These are phyloP conservation scores for Starmerella asiatica DNA, from an alignment of 805 yeast genomes.

Conservation along the genomic window DNA sequence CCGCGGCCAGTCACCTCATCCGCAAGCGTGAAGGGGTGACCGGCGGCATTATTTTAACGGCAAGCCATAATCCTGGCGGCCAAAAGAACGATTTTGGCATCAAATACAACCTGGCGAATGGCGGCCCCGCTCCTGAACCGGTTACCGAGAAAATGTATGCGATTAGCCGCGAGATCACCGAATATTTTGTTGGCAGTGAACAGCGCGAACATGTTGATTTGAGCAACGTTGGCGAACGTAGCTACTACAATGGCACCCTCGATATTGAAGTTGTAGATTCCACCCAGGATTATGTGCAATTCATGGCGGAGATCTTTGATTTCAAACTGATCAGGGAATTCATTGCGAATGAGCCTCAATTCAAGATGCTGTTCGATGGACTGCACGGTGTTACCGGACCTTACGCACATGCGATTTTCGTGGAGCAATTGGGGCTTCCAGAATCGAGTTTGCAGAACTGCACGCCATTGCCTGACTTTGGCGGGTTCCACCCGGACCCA, in stretches of 20 bases:
- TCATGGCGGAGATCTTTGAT: constrained; percentile 78
- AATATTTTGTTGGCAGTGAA: constrained; percentile 42
- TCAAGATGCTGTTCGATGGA: constrained; percentile 74
- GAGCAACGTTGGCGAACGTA: constrained; percentile 38
- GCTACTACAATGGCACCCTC: constrained; percentile 33
- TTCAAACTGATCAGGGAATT: constrained; percentile 66
- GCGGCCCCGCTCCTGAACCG: constrained; percentile 96
- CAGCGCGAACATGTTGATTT: constrained; percentile 57
- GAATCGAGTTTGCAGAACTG: constrained; percentile 60
- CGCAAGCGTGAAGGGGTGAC: constrained; percentile 50
- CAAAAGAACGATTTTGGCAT: constrained; percentile 85
- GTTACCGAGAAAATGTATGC: constrained; percentile 82
- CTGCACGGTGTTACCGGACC: constrained; percentile 96
- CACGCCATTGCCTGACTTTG: constrained; percentile 75
- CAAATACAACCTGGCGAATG: constrained; percentile 86
- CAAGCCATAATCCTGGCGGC: constrained; percentile 97
- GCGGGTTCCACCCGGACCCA: constrained; percentile 97
- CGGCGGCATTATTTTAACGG: constrained; percentile 93
- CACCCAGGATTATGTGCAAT: constrained; percentile 58
- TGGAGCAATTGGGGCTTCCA: constrained; percentile 73
- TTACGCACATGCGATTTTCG: constrained; percentile 72
- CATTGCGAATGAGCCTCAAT: constrained; percentile 39
- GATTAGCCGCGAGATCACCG: constrained; percentile 42
- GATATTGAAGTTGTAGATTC: constrained; percentile 74
- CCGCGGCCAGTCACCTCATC: constrained; percentile 90